Conservation (phyloP, 805 yeast genomes). For the Hanseniaspora valbyensis region DNA sequence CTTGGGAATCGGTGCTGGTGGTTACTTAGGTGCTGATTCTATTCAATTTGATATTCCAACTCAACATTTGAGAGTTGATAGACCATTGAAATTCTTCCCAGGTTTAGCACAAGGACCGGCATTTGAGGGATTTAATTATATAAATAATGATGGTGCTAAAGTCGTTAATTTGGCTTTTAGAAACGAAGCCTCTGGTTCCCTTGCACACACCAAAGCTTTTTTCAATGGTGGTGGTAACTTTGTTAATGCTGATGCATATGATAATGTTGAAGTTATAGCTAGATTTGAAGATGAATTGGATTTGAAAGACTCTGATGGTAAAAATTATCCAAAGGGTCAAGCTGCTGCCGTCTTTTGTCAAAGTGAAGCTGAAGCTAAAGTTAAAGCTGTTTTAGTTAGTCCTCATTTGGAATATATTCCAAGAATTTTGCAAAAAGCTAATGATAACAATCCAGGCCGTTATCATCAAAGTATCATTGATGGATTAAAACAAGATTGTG, state of each 20-base stretch:
- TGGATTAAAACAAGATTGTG: constrained; percentile 35
- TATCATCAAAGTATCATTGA: constrained; percentile 31
- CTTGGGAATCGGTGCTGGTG: constrained; percentile 94
- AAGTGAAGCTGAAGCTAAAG: constrained; percentile 45
- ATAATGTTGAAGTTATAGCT: constrained; percentile 63
- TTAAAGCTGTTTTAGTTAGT: constrained; percentile 67
- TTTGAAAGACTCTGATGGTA: constrained; percentile 29
- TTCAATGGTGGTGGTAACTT: constrained; percentile 89
- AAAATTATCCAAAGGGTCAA: constrained; percentile 21
- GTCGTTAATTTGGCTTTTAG: constrained; percentile 41
- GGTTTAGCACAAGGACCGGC: constrained; percentile 79
- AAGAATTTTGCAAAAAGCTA: constrained; percentile 33
- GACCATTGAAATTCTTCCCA: constrained; percentile 65
- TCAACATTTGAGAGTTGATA: constrained; percentile 64
- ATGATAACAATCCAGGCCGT: constrained; percentile 19
- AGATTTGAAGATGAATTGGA: constrained; percentile 39
- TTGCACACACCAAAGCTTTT: constrained; percentile 31
- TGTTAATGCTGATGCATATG: constrained; percentile 54
- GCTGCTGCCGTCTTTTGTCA: constrained; percentile 65
- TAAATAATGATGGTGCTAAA: constrained; percentile 62
- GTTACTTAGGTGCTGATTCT: constrained; percentile 62
- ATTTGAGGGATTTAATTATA: constrained; percentile 67
- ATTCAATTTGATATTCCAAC: constrained; percentile 79
- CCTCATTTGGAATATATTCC: constrained; percentile 84
- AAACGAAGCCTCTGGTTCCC: constrained; percentile 21